A percentile compares a stretch with the other conserved stretches of the same genome.
Evolutionary conservation across 2,329 filamentous ascomycete species (phyloP).

Genomic region (Lecanoromycetidae sp.): DNA sequence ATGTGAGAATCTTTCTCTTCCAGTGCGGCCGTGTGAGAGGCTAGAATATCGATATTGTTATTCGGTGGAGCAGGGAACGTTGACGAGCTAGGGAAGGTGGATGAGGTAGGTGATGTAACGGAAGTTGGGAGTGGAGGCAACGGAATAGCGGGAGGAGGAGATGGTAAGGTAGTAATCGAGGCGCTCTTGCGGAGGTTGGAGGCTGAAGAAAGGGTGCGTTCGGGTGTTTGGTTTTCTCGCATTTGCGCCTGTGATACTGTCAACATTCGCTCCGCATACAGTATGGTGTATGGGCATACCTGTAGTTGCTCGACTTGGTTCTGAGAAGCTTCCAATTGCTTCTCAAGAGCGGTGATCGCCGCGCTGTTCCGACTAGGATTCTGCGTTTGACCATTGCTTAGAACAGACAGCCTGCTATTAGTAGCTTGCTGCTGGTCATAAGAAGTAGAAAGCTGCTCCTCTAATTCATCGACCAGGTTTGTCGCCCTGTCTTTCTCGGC

Average conservation of each 20-base stretch:
- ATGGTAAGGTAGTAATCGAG: constrained; percentile 73
- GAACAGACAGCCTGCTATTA: constrained; percentile 72
- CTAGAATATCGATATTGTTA: constrained; percentile 71
- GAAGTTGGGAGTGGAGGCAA: constrained; percentile 66
- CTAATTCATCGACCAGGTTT: constrained; percentile 83
- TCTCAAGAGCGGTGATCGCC: constrained; percentile 50
- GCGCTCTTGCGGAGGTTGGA: constrained; percentile 74
- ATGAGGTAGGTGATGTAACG: constrained; percentile 1
- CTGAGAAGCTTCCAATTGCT: constrained; percentile 50
- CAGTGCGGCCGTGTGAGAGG: constrained; percentile 64
- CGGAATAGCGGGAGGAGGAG: constrained; percentile 90
- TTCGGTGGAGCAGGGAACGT: constrained; percentile 43
- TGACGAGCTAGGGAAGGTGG: constrained; percentile 22
- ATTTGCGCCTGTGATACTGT: constrained; percentile 15
- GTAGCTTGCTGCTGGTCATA: constrained; percentile 84
- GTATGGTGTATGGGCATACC: constrained; percentile 35
- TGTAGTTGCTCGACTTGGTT: constrained; percentile 57
- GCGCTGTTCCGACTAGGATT: constrained; percentile 69
- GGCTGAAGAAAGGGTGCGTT: constrained; percentile 40
- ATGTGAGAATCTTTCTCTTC: constrained; percentile 95
- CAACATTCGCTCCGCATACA: neutral
- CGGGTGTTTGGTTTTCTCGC: constrained; percentile 27
- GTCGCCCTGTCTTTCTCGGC: constrained; percentile 79
- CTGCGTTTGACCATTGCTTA: constrained; percentile 60
- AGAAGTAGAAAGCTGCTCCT: constrained; percentile 89